phyloP scores from a whole-genome alignment of 352 stramenopile genomes.

The Globisporangium uncinulatum region DNA sequence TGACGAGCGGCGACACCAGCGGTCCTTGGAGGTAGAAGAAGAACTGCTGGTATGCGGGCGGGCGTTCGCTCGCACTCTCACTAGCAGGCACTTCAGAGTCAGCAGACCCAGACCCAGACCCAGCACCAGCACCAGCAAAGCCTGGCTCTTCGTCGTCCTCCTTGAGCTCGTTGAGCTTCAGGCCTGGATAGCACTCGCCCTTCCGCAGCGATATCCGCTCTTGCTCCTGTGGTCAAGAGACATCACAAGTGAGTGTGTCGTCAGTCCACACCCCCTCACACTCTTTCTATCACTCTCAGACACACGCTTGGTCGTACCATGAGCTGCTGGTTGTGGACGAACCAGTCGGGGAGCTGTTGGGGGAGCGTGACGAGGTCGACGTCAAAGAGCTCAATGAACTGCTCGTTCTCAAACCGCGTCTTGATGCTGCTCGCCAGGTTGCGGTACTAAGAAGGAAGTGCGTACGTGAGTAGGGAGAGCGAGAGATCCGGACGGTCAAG shows the following conservation, averaged over 20 bases:
- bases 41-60: slow-evolving; percentile 70
- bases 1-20: slow-evolving; percentile 72
- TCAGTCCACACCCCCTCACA: not conserved
- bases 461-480: not conserved
- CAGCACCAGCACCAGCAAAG: not conserved
- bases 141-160: slow-evolving; percentile 11
- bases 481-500: not conserved
- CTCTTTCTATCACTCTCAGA: not conserved
- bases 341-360: slow-evolving; percentile 74
- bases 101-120: too few relatives aligned
- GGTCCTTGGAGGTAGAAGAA: slow-evolving; percentile 78
- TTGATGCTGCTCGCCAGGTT: slow-evolving; percentile 84
- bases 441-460: slow-evolving; percentile 44
- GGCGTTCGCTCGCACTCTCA: not conserved
- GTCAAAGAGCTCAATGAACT: slow-evolving; percentile 88
- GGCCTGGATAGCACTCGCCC: slow-evolving; percentile 62
- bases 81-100: not conserved
- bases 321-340: slow-evolving; percentile 70
- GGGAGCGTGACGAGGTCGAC: slow-evolving; percentile 72
- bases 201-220: slow-evolving; percentile 64
- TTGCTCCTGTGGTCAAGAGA: slow-evolving; percentile 41
- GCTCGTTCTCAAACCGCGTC: slow-evolving; percentile 84
- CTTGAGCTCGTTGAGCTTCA: slow-evolving; percentile 14
- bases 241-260: not conserved
- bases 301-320: slow-evolving; percentile 33